Base-by-base conservation (phyloP, 495 filamentous ascomycete species). In the Pyrenopolyporus hunteri region DNA sequence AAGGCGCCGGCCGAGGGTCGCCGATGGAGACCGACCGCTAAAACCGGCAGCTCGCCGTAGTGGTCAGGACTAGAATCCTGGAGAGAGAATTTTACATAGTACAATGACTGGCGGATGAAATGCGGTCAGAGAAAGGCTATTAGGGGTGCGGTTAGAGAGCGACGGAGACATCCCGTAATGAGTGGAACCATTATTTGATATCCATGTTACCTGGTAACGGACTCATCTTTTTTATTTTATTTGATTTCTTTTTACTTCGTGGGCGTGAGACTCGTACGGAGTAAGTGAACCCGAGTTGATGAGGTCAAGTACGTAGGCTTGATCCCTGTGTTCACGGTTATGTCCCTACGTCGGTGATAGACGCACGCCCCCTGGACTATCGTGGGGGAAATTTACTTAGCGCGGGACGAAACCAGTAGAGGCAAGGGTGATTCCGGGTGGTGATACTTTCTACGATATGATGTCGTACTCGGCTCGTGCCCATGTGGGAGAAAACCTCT, bases 21-120 rank as follows among this genome's bases (percentile, higher is more conserved):
- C 63, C 63, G 63, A 60, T 46, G 53, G 62, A 57, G 62, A 60
- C 62, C 56, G 56, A 65, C 62, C 62, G 50, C 62, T 65, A 59
- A 51, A 65, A 59, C 62, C 62, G 62, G 62, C 62, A 66, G 63
- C 63, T 66, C 63, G 63, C 63, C 63, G 63, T 61, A 37, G 23
- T 55, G 42, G 44, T 32, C 11, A 45, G 42, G 40, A 37, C 49
- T 46, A 48, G 37, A 36, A 57, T 57, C 46, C 59, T 42, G 57
- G 28, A 44, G 51, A 43, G 39, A 1, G n/a, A 13, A 5, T 45
- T 17, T 29, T 32, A 28, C 25, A 56, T 45, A 35, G 51, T 29
- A 3, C 46, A 25, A 52, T 39, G n/a, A n/a, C 45, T 26, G 44
- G 45, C 45, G 37, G 16, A 48, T 20, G 37, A 59, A 29, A 59